Evolutionary conservation across 768 basidiomycete species (phyloP), one percentile per base, ranked within the genome.

Genomic region (Agaricus subrufescens): DNA sequence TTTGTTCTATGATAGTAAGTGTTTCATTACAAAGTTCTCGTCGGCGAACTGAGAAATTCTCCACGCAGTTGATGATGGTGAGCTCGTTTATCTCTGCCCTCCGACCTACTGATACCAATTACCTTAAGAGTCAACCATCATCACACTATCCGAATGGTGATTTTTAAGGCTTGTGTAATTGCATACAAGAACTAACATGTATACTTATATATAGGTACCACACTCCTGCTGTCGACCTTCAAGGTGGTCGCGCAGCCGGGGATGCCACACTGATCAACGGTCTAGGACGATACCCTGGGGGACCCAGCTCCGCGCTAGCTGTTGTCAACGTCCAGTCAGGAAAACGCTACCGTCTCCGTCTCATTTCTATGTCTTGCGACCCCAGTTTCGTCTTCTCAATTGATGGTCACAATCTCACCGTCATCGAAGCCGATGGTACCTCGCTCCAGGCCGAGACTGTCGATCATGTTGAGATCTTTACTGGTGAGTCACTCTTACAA

Each of bases 301-400:
- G 75, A 15, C 68, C 72, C 0, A 58, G 59, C 15, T 58, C 60
- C 27, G 48, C 65, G 3, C 62, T 73, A 40, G 67, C 72, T 12
- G 65, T 74, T 34, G 67, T 73, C 46, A 69, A 69, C n/a, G 75
- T 77, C 46, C 51, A 62, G 23, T 49, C 38, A 2, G 68, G 69
- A 3, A 69, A 66, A 48, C 67, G 69, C 42, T 79, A 69, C 46
- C 64, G 83, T 27, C 77, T 84, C 66, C 76, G 82, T 3, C 38
- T 84, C 1, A 59, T 83, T 50, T 67, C 60, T 53, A 74, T 77
- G 50, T 74, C 76, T 10, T 81, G 81, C 64, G 75, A 76, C 47
- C 73, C 63, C 59, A 68, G 56, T 68, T 78, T 66, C 59, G 59
- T 50, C n/a, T 76, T 77, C 62, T 71, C 67, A 2, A 65, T 76